phyloP scores from a whole-genome alignment of 2,329 filamentous ascomycete genomes.

The Neofusicoccum laricinum region DNA sequence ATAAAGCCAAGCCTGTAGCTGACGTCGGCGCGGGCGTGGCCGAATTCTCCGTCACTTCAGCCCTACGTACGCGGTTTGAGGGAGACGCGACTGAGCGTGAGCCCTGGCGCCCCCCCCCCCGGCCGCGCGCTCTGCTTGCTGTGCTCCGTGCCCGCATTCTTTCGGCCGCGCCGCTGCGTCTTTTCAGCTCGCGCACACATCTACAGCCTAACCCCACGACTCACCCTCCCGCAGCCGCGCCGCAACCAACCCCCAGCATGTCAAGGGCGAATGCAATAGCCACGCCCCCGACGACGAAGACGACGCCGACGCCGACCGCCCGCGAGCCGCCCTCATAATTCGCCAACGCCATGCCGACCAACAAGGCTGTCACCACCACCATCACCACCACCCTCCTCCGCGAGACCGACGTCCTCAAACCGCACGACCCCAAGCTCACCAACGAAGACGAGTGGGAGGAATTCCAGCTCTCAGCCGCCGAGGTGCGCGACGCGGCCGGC shows the following conservation, averaged over 20 bases:
- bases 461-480: slow-evolving; percentile 60
- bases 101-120: too few relatives aligned
- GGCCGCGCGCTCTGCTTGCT: neutral
- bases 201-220: neutral
- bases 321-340: neutral
- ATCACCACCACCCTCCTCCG: slow-evolving; percentile 12
- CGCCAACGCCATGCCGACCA: neutral
- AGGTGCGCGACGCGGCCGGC: slow-evolving; percentile 56
- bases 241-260: slow-evolving; percentile 8
- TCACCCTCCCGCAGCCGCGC: neutral
- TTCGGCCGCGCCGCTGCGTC: neutral
- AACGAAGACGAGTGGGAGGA: slow-evolving; percentile 56
- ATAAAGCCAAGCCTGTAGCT: neutral
- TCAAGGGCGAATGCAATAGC: slow-evolving; percentile 31
- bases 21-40: slow-evolving; percentile 1
- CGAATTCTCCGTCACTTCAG: neutral
- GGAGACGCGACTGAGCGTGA: neutral
- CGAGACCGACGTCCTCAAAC: slow-evolving; percentile 40
- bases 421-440: slow-evolving; percentile 37
- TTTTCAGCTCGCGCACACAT: neutral
- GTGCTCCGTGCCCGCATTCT: neutral
- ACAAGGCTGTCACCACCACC: neutral
- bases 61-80: neutral
- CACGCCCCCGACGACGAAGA: slow-evolving; percentile 22
- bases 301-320: slow-evolving; percentile 15